phyloP scores from a whole-genome alignment of 2,329 filamentous ascomycete genomes.

The Fusarium sp. region DNA sequence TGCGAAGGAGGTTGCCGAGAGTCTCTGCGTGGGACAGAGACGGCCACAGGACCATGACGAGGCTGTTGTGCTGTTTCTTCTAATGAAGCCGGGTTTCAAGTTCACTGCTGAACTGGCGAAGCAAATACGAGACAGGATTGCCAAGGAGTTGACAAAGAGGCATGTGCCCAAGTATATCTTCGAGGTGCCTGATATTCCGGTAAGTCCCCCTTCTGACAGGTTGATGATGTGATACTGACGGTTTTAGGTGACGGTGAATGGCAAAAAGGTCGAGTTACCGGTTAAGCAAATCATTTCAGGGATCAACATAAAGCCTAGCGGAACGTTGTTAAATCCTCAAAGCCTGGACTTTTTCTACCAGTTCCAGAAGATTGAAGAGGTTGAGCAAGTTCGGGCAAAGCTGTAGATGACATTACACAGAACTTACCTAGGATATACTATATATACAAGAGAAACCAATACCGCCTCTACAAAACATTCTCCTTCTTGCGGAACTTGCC shows the following conservation, averaged over 20 bases:
- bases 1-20: conserved; percentile 72
- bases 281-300: conserved; percentile 88
- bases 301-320: conserved; percentile 78
- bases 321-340: conserved; percentile 81
- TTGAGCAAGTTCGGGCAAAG: conserved; percentile 49
- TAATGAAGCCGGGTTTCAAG: conserved; percentile 67
- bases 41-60: conserved; percentile 69
- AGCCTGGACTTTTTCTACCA: conserved; percentile 83
- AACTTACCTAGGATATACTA: not conserved
- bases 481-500: conserved; percentile 55
- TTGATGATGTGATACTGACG: conserved; percentile 26
- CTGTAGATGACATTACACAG: conserved; percentile 42
- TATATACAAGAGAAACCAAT: not conserved
- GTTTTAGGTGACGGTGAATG: conserved; percentile 79
- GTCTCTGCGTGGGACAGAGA: conserved; percentile 84
- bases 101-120: conserved; percentile 69
- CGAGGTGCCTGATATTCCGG: conserved; percentile 84
- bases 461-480: conserved; percentile 7
- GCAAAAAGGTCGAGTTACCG: conserved; percentile 87
- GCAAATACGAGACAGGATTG: conserved; percentile 74
- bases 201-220: conserved; percentile 57
- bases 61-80: conserved; percentile 66
- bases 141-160: conserved; percentile 74
- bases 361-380: conserved; percentile 64
- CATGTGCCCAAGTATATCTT: conserved; percentile 86